A percentile compares a stretch with the other conserved stretches of the same genome.
These are phyloP conservation scores for Pachysolen tannophilus DNA, from an alignment of 805 yeast genomes.

Conservation along the genomic window DNA sequence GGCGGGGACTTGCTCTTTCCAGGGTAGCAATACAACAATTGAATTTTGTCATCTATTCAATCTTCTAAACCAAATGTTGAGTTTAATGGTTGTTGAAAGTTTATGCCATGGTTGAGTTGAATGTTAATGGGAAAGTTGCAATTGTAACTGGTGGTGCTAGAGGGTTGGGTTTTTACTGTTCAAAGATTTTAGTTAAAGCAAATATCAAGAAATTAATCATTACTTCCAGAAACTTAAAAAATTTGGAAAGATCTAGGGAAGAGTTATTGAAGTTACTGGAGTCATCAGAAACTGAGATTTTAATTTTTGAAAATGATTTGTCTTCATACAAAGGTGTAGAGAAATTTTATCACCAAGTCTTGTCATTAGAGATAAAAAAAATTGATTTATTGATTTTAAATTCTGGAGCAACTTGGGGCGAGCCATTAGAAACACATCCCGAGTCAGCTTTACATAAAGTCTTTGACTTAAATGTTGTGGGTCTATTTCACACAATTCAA, in stretches of 20 bases:
- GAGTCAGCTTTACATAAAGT: slow-evolving; percentile 56
- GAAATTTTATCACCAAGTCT: neutral
- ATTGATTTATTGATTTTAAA: slow-evolving; percentile 64
- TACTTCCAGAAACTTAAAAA: slow-evolving; percentile 54
- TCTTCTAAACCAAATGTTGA: no score
- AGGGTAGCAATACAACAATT: no score
- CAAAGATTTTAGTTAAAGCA: slow-evolving; percentile 51
- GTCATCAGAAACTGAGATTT: slow-evolving; percentile 23
- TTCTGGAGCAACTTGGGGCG: slow-evolving; percentile 81
- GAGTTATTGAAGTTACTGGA: slow-evolving; percentile 22
- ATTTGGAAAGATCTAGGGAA: slow-evolving; percentile 48
- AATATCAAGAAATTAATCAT: slow-evolving; percentile 59
- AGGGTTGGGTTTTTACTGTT: slow-evolving; percentile 65
- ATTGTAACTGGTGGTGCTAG: slow-evolving; percentile 70
- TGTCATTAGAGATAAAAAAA: slow-evolving; percentile 12
- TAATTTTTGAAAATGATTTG: slow-evolving; percentile 50
- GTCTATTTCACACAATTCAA: slow-evolving; percentile 63
- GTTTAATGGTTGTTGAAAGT: no score
- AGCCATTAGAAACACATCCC: slow-evolving; percentile 51
- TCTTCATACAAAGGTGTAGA: slow-evolving; percentile 16
- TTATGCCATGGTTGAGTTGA: slow-evolving; percentile 22
- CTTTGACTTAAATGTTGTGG: slow-evolving; percentile 52
- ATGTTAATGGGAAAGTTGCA: slow-evolving; percentile 54
- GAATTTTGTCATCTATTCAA: no score
- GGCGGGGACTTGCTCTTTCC: no score